These are phyloP conservation scores for Fusarium oxysporum DNA, from an alignment of 2,329 filamentous ascomycete genomes.

Conservation along the genomic window DNA sequence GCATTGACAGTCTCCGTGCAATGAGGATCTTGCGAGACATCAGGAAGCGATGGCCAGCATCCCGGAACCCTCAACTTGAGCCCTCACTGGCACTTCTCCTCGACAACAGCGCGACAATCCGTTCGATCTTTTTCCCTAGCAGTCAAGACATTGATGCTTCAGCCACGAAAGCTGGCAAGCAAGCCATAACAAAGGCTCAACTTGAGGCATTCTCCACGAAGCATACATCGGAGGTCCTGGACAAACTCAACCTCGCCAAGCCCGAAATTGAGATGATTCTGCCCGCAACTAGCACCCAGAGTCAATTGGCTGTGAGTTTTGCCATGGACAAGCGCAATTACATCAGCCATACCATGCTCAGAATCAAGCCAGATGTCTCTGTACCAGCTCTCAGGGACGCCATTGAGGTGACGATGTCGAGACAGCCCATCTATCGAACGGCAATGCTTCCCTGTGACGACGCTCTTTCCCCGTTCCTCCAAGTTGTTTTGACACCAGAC, in stretches of 20 bases:
- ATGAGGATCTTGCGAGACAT: conserved; percentile 25
- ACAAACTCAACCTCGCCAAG: neutral
- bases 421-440: conserved; percentile 18
- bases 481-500: neutral
- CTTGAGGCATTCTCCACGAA: neutral
- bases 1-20: conserved; percentile 20
- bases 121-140: conserved; percentile 7
- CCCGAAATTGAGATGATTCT: conserved; percentile 4
- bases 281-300: conserved; percentile 19
- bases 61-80: neutral
- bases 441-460: conserved; percentile 13
- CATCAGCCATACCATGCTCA: conserved; percentile 12
- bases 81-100: conserved; percentile 13
- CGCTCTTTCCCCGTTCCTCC: conserved; percentile 2
- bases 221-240: neutral
- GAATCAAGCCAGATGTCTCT: neutral
- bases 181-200: neutral
- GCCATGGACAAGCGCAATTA: conserved; percentile 23
- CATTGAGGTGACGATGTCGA: neutral
- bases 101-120: neutral
- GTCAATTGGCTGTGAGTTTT: conserved; percentile 20
- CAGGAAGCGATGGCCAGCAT: neutral
- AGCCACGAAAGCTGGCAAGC: accelerated
- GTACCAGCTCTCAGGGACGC: neutral
- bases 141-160: accelerated